Percentiles rank a stretch among this genome's conserved stretches.
phyloP scores from a whole-genome alignment of 2,329 filamentous ascomycete species.

The Penicillium freii region DNA sequence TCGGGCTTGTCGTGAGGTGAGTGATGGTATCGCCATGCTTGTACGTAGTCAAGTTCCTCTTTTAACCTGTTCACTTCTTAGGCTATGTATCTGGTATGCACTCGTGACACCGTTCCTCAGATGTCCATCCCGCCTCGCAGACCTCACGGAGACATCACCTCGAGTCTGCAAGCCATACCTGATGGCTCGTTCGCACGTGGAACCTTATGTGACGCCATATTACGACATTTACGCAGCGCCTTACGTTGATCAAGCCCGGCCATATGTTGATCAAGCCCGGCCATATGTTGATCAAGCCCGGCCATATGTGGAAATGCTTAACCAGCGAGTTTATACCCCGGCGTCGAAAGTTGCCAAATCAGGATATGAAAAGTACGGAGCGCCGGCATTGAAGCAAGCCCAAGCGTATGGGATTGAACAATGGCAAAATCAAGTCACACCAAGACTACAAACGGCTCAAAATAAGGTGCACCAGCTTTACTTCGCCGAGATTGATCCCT shows the following conservation, averaged over 20 bases:
- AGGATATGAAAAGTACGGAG: conserved; percentile 67
- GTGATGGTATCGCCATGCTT: conserved; percentile 15
- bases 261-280: conserved; percentile 69
- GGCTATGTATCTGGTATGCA: conserved; percentile 80
- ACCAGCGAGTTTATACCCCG: conserved; percentile 65
- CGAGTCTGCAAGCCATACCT: conserved; percentile 79
- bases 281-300: conserved; percentile 72
- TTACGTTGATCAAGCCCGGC: conserved; percentile 72
- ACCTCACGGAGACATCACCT: conserved; percentile 68
- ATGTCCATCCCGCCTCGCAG: conserved; percentile 69
- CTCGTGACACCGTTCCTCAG: conserved; percentile 77
- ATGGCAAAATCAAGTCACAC: conserved; percentile 77
- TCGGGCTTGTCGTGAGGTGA: conserved; percentile 39
- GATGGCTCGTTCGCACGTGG: conserved; percentile 62
- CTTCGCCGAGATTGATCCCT: conserved; percentile 66
- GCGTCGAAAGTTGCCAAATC: conserved; percentile 61
- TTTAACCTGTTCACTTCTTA: conserved; percentile 36
- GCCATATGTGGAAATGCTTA: conserved; percentile 65
- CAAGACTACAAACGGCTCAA: conserved; percentile 68
- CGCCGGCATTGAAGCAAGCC: conserved; percentile 67
- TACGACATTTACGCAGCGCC: conserved; percentile 81
- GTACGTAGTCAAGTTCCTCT: background rate
- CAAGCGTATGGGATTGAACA: conserved; percentile 65
- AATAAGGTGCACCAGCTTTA: conserved; percentile 64
- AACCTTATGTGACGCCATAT: conserved; percentile 78